These are phyloP conservation scores for Geotrichum reessii DNA, from an alignment of 1,139 yeast species.

Conservation along the genomic window DNA sequence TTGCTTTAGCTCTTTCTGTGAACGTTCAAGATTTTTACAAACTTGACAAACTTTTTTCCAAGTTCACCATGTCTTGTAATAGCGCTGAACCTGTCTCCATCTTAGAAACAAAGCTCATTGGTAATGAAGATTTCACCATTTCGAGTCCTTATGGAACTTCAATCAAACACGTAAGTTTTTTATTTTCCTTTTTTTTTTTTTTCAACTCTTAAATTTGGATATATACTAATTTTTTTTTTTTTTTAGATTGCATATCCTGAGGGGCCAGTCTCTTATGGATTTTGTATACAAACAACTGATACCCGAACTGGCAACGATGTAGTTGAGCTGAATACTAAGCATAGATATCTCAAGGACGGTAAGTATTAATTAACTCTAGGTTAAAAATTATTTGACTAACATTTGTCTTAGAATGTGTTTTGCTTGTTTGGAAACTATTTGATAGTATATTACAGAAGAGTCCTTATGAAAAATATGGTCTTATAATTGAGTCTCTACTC, in stretches of 20 bases:
- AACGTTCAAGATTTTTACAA: slow-evolving; percentile 74
- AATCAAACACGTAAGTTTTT: slow-evolving; percentile 9
- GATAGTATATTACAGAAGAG: slow-evolving; percentile 28
- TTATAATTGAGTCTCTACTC: slow-evolving; percentile 11
- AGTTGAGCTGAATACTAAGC: slow-evolving; percentile 21
- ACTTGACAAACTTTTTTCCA: slow-evolving; percentile 51
- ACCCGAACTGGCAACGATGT: slow-evolving; percentile 15
- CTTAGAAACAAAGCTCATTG: slow-evolving; percentile 41
- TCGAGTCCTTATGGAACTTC: slow-evolving; percentile 33
- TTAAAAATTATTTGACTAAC: neutral
- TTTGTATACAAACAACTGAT: slow-evolving; percentile 40
- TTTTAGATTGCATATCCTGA: slow-evolving; percentile 53
- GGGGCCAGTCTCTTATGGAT: slow-evolving; percentile 64
- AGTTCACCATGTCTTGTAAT: slow-evolving; percentile 61
- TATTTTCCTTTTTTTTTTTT: neutral
- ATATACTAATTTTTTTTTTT: slow-evolving; percentile 15
- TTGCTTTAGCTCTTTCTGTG: slow-evolving; percentile 52
- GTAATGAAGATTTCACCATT: slow-evolving; percentile 42
- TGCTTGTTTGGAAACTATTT: slow-evolving; percentile 12
- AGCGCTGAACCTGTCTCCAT: slow-evolving; percentile 53
- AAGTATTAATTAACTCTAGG: slow-evolving; percentile 11
- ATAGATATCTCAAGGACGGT: slow-evolving; percentile 26
- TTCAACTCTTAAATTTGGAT: neutral
- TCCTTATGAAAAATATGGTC: slow-evolving; percentile 29
- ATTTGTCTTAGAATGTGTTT: slow-evolving; percentile 4